A percentile compares a stretch with the other conserved stretches of the same genome.
phyloP scores from a whole-genome alignment of 1,139 yeast genomes.

The Citeromyces siamensis region DNA sequence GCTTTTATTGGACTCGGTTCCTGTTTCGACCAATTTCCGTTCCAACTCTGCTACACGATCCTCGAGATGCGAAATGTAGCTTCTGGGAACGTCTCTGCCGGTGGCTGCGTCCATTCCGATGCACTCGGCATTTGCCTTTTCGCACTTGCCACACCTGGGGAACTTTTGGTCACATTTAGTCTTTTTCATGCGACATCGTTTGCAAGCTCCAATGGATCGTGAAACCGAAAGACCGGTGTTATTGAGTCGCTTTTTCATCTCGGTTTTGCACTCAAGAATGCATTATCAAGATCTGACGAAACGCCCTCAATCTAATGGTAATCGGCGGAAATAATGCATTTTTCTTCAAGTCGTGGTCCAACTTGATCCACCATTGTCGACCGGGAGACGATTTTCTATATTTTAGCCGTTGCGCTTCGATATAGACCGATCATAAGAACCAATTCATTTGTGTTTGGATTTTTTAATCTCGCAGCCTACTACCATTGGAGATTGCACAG shows the following conservation, averaged over 20 bases:
- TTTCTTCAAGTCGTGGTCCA: no score
- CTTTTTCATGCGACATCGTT: slow-evolving; percentile 68
- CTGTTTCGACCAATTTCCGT: slow-evolving; percentile 21
- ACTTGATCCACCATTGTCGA: no score
- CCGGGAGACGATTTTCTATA: no score
- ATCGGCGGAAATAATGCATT: no score
- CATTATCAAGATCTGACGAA: not conserved
- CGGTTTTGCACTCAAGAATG: not conserved
- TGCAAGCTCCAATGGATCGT: slow-evolving; percentile 68
- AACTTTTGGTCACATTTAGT: slow-evolving; percentile 75
- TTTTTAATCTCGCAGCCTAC: no score
- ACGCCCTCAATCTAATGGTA: not conserved
- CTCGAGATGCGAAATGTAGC: slow-evolving; percentile 67
- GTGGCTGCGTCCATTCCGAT: slow-evolving; percentile 82
- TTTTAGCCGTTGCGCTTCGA: no score
- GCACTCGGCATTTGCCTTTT: slow-evolving; percentile 58
- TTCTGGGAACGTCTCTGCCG: slow-evolving; percentile 75
- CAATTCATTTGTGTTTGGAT: no score
- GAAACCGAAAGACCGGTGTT: slow-evolving; percentile 13
- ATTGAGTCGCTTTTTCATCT: not conserved
- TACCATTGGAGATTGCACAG: no score
- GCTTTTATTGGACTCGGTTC: slow-evolving; percentile 21
- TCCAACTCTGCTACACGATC: slow-evolving; percentile 48
- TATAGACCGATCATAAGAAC: no score
- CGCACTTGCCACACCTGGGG: slow-evolving; percentile 68